These are phyloP conservation scores for Cladosporium velox DNA, from an alignment of 2,329 filamentous ascomycete species.

Conservation along the genomic window DNA sequence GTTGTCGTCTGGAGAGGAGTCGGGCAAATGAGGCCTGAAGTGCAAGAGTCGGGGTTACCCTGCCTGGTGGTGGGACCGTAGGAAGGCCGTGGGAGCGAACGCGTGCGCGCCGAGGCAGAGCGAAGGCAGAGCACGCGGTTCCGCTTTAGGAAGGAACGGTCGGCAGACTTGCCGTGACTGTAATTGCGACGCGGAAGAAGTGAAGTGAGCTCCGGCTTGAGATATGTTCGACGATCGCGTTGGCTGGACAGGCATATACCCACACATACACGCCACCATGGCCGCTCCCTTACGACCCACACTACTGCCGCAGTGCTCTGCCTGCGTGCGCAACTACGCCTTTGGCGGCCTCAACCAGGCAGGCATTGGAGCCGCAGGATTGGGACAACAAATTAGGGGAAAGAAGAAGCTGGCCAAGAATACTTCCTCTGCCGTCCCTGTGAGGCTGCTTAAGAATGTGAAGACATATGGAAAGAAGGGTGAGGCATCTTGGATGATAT, in stretches of 20 bases:
- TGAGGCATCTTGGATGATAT: conserved; percentile 25
- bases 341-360: conserved; percentile 14
- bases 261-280: conserved; percentile 24
- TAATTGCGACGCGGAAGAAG: conserved; percentile 3
- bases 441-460: conserved; percentile 55
- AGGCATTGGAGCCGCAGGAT: conserved; percentile 11
- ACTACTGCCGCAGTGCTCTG: conserved; percentile 33
- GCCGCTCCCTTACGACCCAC: conserved; percentile 27
- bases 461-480: conserved; percentile 54
- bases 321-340: conserved; percentile 34
- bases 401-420: conserved; percentile 40
- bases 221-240: conserved; percentile 11
- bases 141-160: conserved; percentile 1
- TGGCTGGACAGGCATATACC: neutral
- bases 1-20: neutral
- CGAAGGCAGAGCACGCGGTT: neutral
- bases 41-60: neutral
- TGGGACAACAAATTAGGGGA: conserved; percentile 37
- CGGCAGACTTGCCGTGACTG: neutral
- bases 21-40: neutral
- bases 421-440: conserved; percentile 43
- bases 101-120: conserved; percentile 3
- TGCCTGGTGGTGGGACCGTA: conserved; percentile 3
- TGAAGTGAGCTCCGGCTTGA: conserved; percentile 15
- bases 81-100: conserved; percentile 2